These are phyloP conservation scores for Phytophthora uliginosa DNA, from an alignment of 352 stramenopile species.

Conservation along the genomic window DNA sequence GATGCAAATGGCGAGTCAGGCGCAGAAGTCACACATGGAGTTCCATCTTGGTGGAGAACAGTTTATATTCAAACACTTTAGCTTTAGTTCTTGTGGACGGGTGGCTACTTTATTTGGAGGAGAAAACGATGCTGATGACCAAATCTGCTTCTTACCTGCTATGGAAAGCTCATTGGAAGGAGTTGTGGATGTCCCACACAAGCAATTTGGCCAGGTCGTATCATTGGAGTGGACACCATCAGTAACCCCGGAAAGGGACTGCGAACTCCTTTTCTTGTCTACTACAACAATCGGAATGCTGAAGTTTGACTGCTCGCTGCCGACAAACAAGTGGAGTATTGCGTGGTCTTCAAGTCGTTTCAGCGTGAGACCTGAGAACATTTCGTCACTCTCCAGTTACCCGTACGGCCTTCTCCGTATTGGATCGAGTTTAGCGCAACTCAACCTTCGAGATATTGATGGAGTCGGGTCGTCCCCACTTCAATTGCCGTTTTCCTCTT, in stretches of 20 bases:
- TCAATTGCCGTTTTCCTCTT: conserved; percentile 16
- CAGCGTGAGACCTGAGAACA: conserved; percentile 54
- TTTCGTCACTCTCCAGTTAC: conserved; percentile 64
- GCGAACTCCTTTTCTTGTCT: conserved; percentile 73
- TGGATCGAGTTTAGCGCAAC: conserved; percentile 58
- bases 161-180: conserved; percentile 69
- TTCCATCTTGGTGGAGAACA: conserved; percentile 52
- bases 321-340: conserved; percentile 63
- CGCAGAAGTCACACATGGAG: conserved; percentile 41
- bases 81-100: conserved; percentile 65
- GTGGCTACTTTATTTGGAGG: conserved; percentile 65
- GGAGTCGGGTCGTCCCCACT: conserved; percentile 22
- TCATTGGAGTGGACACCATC: conserved; percentile 76
- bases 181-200: conserved; percentile 58
- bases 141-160: conserved; percentile 62
- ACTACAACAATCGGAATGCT: conserved; percentile 73
- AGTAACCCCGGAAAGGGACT: conserved; percentile 57
- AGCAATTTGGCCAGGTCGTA: conserved; percentile 69
- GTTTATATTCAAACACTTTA: conserved; percentile 60
- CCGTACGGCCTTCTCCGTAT: conserved; percentile 60
- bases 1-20: conserved; percentile 27
- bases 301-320: conserved; percentile 52
- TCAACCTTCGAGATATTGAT: conserved; percentile 71
- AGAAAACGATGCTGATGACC: conserved; percentile 31
- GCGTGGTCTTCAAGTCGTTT: conserved; percentile 75